These are phyloP conservation scores for Trametes hirsuta DNA, from an alignment of 1,284 basidiomycete species.

Conservation along the genomic window DNA sequence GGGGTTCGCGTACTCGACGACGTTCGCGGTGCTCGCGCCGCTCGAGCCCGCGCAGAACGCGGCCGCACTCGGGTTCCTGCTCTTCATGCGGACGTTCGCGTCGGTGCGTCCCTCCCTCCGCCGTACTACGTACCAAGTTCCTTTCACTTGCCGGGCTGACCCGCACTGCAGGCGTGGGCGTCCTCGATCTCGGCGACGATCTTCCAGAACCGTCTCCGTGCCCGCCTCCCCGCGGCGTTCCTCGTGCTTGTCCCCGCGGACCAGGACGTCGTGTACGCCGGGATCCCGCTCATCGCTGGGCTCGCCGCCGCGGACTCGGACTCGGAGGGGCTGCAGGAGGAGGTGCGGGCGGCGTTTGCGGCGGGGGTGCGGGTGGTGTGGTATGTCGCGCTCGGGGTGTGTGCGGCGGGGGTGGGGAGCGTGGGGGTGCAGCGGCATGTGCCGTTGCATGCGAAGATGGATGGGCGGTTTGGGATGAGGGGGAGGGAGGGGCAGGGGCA, in stretches of 20 bases:
- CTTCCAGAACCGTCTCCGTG: conserved; percentile 33
- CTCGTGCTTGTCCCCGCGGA: conserved; percentile 27
- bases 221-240: conserved; percentile 22
- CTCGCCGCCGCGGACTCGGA: conserved; percentile 4
- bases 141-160: too few relatives aligned
- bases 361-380: conserved; percentile 31
- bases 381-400: conserved; percentile 33
- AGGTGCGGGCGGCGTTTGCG: conserved; percentile 36
- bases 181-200: conserved; percentile 34
- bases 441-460: conserved; percentile 35
- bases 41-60: conserved; percentile 22
- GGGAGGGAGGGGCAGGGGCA: background rate
- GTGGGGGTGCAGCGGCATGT: conserved; percentile 35
- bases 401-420: conserved; percentile 11
- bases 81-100: conserved; percentile 20
- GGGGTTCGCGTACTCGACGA: conserved; percentile 28
- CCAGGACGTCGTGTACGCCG: conserved; percentile 33
- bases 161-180: conserved; percentile 37
- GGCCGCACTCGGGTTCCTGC: conserved; percentile 18
- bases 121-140: too few relatives aligned
- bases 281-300: conserved; percentile 34
- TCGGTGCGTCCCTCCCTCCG: conserved; percentile 13
- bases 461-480: conserved; percentile 29
- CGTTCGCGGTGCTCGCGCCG: conserved; percentile 25
- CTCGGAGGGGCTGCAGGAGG: conserved; percentile 8